Base-by-base conservation (phyloP, 805 yeast species). In the Saccharomycopsis fibuligera region DNA sequence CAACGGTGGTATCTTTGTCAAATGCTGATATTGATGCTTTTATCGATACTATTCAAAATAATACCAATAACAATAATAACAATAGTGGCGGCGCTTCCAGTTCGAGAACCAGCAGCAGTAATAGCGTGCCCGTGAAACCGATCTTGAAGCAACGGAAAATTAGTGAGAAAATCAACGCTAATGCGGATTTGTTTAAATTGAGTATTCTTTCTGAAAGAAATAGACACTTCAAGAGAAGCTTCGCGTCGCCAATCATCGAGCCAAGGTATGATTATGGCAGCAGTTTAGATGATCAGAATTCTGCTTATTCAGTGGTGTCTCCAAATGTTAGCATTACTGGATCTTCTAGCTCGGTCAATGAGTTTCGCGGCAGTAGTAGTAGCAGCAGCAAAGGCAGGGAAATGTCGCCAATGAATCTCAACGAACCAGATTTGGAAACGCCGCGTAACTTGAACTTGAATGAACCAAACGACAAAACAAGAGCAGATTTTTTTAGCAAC, bases 61-160 rank as follows among this genome's bases (percentile, higher is more conserved):
- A 10, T 16, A 9, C 8, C 10, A 19, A 17, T 19, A 40, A 17
- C 17, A 23, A 40, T 29, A 12, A 21, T 16, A 40, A 40, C 33
- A 40, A 25, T 17, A 40, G 25, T 17, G 29, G 17, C 25, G 9
- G 9, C 23, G 19, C 8, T 23, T n/a, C 5, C 41, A 22, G 10
- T 38, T 9, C 14, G 21, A 16, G 16, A 5, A 19, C n/a, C 30
- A 24, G 25, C 25, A 39, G 5, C 22, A 5, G 14, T 14, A 27
- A 10, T 22, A 8, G 4, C 9, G 24, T 12, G 4, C 21, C 24
- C 16, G 59, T 72, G 1, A 72, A 72, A 55, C 74, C 76, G 21
- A 72, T 72, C 36, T 62, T 72, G 54, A 72, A 72, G 55, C 64
- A 67, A 57, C 60, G 76, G 45, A 70, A 75, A 6, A 69, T 72